Base-by-base conservation (phyloP, 192 early-diverging fungal species). In the Mortierella antarctica region DNA sequence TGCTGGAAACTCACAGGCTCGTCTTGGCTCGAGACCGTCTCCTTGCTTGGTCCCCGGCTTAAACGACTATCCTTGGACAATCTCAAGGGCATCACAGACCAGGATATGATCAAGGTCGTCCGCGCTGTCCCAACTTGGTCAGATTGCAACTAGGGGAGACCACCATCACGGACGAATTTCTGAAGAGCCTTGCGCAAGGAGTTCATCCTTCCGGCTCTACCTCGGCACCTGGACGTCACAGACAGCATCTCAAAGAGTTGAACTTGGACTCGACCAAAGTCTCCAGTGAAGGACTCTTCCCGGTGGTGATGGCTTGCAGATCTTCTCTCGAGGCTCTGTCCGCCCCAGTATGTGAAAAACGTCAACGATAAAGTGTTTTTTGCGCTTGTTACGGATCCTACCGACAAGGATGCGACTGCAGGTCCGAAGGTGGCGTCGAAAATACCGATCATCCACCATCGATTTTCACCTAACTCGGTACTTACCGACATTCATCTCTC, bases 21-120 rank as follows among this genome's bases (percentile, higher is more conserved):
- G 15, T 55, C 65, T 4, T 59, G 51, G 0, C 40, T 76, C n/a
- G 48, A 40, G 2, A 41, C 61, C 1, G 44, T 76, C 3, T 48
- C 51, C 14, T 46, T 51, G 5, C 41, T 76, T 10, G 73, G 73
- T 0, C 73, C 73, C 2, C 73, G 69, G 48, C 39, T 76, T 20
- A 59, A 69, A 15, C 13, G 40, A 0, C 46, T 76, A 7, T 23
- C 49, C n/a, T 45, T 76, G 52, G 56, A 69, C 31, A 65, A 76
- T 54, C 23, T 76, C 41, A 56, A 13, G 0, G 73, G 69, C 8
- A 13, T 67, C 39, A n/a, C 39, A 2, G 66, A 69, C 21, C 1
- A 14, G 13, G 65, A 67, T 11, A 4, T 76, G 53, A 47, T 76
- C 47, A 18, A 15, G 45, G 5, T 64, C 13, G 62, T 69, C 53